These are phyloP conservation scores for Metschnikowia arizonensis DNA, from an alignment of 805 yeast genomes.

Conservation along the genomic window DNA sequence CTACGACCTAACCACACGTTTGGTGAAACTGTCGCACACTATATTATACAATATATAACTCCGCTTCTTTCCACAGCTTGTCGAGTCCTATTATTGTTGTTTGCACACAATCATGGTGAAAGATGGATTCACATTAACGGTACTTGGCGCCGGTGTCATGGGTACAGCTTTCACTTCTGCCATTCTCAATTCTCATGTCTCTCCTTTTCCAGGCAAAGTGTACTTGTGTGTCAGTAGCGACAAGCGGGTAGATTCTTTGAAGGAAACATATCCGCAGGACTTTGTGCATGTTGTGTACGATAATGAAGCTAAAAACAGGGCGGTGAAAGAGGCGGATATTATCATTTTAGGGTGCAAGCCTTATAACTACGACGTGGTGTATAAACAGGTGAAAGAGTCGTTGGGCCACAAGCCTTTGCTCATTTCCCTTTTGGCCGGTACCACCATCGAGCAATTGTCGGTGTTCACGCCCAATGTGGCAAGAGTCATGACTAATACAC, in stretches of 20 bases:
- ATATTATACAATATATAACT: no score
- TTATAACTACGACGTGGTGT: slow-evolving; percentile 60
- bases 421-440: slow-evolving; percentile 88
- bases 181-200: slow-evolving; percentile 47
- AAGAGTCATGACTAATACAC: slow-evolving; percentile 97
- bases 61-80: neutral
- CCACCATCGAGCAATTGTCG: slow-evolving; percentile 69
- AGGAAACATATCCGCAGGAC: slow-evolving; percentile 33
- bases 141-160: slow-evolving; percentile 93
- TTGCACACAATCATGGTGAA: slow-evolving; percentile 4
- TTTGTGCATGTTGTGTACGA: slow-evolving; percentile 50
- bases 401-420: slow-evolving; percentile 54
- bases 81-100: neutral
- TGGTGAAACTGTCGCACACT: no score
- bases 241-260: slow-evolving; percentile 40
- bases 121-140: slow-evolving; percentile 52
- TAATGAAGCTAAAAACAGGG: slow-evolving; percentile 45
- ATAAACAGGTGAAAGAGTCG: slow-evolving; percentile 45
- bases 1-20: no score
- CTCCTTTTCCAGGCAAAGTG: slow-evolving; percentile 63
- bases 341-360: slow-evolving; percentile 89
- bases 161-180: slow-evolving; percentile 91
- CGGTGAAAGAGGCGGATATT: slow-evolving; percentile 62
- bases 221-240: slow-evolving; percentile 71
- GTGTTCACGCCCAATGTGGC: slow-evolving; percentile 58